Evolutionary conservation across 2,329 filamentous ascomycete genomes (phyloP).

Genomic region (Fusarium coffeatum): DNA sequence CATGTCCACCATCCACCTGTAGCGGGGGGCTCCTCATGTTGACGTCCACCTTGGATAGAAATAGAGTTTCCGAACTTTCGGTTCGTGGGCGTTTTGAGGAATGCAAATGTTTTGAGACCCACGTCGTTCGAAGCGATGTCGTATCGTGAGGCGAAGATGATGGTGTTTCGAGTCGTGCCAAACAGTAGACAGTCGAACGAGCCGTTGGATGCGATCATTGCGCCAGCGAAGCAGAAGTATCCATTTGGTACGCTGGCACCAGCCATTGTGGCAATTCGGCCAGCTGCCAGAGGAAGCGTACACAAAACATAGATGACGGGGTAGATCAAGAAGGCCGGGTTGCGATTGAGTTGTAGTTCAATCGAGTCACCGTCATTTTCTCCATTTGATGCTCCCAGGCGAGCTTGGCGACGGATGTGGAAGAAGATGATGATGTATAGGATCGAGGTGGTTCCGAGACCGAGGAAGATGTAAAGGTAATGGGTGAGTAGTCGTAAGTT

Average conservation of each 20-base stretch:
- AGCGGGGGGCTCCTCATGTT: constrained; percentile 15
- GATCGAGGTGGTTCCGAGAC: constrained; percentile 52
- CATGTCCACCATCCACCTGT: constrained; percentile 48
- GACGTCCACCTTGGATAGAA: constrained; percentile 50
- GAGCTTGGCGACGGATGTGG: constrained; percentile 50
- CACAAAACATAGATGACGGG: constrained; percentile 77
- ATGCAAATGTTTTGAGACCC: constrained; percentile 64
- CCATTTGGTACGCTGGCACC: constrained; percentile 61
- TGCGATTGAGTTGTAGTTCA: constrained; percentile 47
- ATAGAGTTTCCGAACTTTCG: constrained; percentile 58
- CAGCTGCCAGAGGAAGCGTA: constrained; percentile 72
- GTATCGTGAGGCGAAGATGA: constrained; percentile 59
- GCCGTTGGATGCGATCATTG: constrained; percentile 68
- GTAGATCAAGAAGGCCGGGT: constrained; percentile 72
- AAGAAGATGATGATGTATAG: constrained; percentile 58
- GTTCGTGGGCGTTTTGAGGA: constrained; percentile 56
- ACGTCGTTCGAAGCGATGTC: constrained; percentile 57
- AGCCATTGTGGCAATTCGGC: constrained; percentile 72
- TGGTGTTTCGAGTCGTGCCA: constrained; percentile 63
- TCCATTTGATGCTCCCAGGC: constrained; percentile 6
- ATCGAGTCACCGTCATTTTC: constrained; percentile 24
- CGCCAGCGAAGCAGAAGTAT: constrained; percentile 70
- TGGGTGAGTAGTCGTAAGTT: constrained; percentile 69
- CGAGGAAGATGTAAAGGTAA: constrained; percentile 72
- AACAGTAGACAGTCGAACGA: constrained; percentile 67